phyloP scores from a whole-genome alignment of 78 protist genomes.

The Creolimax fragrantissima region DNA sequence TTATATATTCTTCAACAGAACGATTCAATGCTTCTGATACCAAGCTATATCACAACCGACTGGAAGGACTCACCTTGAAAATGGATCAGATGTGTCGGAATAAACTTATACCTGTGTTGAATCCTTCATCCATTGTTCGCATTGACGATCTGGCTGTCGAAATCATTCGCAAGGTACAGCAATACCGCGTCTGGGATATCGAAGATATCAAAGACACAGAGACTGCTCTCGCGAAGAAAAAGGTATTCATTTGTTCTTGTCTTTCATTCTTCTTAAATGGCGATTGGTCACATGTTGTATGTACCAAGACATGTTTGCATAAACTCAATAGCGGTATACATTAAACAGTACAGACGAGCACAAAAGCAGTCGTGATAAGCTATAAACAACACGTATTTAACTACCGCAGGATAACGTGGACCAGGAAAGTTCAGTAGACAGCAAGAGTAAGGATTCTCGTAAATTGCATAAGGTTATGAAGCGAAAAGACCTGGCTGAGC shows the following conservation, averaged over 20 bases:
- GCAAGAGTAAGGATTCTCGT: not conserved
- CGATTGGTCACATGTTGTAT: too few species aligned
- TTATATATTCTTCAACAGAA: too few species aligned
- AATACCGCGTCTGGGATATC: not conserved
- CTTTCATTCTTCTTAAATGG: too few species aligned
- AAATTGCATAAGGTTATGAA: not conserved
- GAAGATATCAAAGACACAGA: not conserved
- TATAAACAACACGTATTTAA: too few species aligned
- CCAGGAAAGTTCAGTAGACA: not conserved
- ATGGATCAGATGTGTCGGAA: not conserved
- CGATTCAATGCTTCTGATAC: not conserved
- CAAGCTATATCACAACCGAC: not conserved
- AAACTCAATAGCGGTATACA: too few species aligned
- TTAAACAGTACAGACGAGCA: too few species aligned
- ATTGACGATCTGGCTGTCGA: not conserved
- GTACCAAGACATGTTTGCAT: too few species aligned
- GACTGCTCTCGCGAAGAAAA: not conserved
- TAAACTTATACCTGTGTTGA: not conserved
- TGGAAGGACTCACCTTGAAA: not conserved
- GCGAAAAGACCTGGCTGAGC: slow-evolving; percentile 33
- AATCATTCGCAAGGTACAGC: not conserved
- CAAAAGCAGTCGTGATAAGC: too few species aligned
- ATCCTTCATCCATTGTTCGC: not conserved
- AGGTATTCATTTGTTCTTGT: too few species aligned
- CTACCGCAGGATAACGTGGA: not conserved